A percentile compares a stretch with the other conserved stretches of the same genome.
phyloP scores from a whole-genome alignment of 352 stramenopile species.

The Pythium dissimile region DNA sequence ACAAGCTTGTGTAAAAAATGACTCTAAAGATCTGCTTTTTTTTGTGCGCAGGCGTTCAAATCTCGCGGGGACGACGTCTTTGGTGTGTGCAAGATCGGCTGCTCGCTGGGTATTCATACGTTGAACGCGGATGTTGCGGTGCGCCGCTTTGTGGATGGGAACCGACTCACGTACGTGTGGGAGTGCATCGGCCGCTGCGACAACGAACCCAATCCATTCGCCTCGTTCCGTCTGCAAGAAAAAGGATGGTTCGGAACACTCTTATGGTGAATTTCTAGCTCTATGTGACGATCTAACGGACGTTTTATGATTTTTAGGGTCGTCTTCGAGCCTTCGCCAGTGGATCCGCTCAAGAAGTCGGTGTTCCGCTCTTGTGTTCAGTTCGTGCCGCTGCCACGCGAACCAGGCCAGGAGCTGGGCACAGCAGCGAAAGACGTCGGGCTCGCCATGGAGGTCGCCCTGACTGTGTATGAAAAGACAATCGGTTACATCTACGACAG shows the following conservation, averaged over 20 bases:
- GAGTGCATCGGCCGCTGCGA: slow-evolving; percentile 35
- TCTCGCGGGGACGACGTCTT: slow-evolving; percentile 42
- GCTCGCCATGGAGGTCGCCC: slow-evolving; percentile 27
- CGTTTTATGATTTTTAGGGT: slow-evolving; percentile 23
- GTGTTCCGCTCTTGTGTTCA: slow-evolving; percentile 46
- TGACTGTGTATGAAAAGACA: slow-evolving; percentile 22
- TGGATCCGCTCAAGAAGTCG: slow-evolving; percentile 36
- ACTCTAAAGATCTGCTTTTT: too few species aligned
- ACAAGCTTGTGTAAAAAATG: background rate
- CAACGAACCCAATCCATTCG: slow-evolving; percentile 14
- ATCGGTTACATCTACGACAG: slow-evolving; percentile 18
- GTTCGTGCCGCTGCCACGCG: slow-evolving; percentile 33
- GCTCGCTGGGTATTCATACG: slow-evolving; percentile 26
- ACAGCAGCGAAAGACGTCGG: slow-evolving; percentile 34
- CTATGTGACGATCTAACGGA: too few species aligned
- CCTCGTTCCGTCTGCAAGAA: slow-evolving; percentile 33
- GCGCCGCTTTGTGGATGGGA: slow-evolving; percentile 36
- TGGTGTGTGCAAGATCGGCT: slow-evolving; percentile 38
- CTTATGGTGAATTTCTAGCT: too few species aligned
- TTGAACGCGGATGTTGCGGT: slow-evolving; percentile 41
- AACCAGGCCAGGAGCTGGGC: slow-evolving; percentile 20
- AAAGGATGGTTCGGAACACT: slow-evolving; percentile 47
- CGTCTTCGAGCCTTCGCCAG: slow-evolving; percentile 38
- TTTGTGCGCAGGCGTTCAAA: slow-evolving; percentile 31
- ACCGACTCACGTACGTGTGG: slow-evolving; percentile 49